These are phyloP conservation scores for Gossypium raimondii DNA, from an alignment of 345 rosid genomes.

Conservation along the genomic window DNA sequence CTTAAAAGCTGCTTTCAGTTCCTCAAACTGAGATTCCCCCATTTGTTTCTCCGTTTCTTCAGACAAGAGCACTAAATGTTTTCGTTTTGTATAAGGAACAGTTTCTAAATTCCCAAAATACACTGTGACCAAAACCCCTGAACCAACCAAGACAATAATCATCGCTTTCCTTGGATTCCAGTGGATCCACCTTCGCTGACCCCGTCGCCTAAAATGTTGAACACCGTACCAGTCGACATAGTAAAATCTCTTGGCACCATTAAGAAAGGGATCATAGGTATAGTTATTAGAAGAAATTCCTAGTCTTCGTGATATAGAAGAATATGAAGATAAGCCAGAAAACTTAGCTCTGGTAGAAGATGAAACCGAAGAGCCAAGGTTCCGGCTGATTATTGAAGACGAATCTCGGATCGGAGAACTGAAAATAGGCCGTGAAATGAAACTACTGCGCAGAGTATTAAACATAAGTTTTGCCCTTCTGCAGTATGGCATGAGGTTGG, in stretches of 20 bases:
- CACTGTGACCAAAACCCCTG: constrained; percentile 52
- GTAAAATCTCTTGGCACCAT: constrained; percentile 47
- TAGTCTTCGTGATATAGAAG: constrained; percentile 27
- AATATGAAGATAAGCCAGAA: constrained; percentile 34
- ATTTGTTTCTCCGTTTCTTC: constrained; percentile 54
- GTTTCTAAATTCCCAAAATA: constrained; percentile 73
- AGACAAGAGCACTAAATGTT: constrained; percentile 71
- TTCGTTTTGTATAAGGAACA: constrained; percentile 79
- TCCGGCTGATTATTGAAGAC: constrained; percentile 24
- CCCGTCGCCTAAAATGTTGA: constrained; percentile 69
- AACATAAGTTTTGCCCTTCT: constrained; percentile 44
- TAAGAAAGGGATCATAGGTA: constrained; percentile 23
- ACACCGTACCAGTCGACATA: constrained; percentile 63
- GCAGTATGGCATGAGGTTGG: constrained; percentile 47
- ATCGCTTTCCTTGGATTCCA: constrained; percentile 51
- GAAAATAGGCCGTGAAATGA: constrained; percentile 31
- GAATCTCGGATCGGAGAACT: constrained; percentile 31
- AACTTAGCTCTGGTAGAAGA: constrained; percentile 28
- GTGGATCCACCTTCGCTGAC: constrained; percentile 55
- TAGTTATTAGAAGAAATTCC: constrained; percentile 23
- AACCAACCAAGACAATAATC: constrained; percentile 49
- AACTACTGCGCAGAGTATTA: constrained; percentile 38
- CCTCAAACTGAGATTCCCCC: constrained; percentile 66
- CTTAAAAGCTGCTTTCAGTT: constrained; percentile 48
- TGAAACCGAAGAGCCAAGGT: constrained; percentile 25